Conservation (phyloP, 2,329 filamentous ascomycete genomes). For the Beauveria scarabaeidicola region DNA sequence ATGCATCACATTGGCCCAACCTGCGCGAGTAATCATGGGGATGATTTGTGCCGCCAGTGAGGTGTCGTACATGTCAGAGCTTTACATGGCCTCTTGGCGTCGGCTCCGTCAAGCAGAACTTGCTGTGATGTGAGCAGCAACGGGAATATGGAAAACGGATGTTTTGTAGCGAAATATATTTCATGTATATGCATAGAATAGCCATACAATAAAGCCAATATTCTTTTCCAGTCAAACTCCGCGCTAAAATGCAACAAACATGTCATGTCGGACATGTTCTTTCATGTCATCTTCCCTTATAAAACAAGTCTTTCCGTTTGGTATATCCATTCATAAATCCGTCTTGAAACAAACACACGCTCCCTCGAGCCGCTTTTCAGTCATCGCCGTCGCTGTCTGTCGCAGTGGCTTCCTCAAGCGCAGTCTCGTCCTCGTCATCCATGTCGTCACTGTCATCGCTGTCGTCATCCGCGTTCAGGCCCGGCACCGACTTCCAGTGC, state of each 20-base stretch:
- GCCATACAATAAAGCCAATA: conserved; percentile 1
- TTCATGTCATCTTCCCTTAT: neutral
- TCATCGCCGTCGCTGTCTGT: conserved; percentile 40
- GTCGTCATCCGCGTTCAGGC: conserved; percentile 51
- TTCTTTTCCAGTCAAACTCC: conserved; percentile 5
- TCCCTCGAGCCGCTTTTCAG: conserved; percentile 10
- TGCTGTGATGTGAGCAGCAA: no score
- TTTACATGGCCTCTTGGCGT: no score
- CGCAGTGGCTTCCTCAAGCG: conserved; percentile 41
- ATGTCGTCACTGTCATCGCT: conserved; percentile 46
- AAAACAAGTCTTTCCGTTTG: neutral
- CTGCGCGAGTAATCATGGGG: no score
- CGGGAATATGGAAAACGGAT: neutral
- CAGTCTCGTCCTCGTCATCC: conserved; percentile 36
- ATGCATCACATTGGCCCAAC: no score
- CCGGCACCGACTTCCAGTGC: conserved; percentile 67
- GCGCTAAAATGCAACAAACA: conserved; percentile 2
- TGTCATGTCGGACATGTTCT: neutral
- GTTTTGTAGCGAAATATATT: neutral
- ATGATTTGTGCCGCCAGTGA: no score
- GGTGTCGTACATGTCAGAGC: no score
- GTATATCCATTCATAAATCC: conserved; percentile 1
- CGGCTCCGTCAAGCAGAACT: no score
- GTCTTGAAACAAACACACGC: neutral
- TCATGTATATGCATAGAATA: neutral